Evolutionary conservation across 345 rosid species (phyloP).

Genomic region (Schrenkiella parvula): DNA sequence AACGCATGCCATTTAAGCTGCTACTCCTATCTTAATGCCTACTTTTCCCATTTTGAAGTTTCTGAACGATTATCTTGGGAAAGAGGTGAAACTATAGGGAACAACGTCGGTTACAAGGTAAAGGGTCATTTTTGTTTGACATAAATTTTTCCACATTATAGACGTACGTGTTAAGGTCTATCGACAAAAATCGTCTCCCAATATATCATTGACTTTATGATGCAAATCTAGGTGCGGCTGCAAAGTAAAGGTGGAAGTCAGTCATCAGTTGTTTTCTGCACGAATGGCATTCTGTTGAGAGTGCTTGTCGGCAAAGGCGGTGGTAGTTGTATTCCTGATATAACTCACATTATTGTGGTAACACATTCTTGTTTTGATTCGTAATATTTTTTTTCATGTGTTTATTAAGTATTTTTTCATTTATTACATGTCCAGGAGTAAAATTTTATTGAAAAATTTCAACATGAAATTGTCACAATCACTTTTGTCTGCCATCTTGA

Average conservation of each 20-base stretch:
- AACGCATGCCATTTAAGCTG: neutral
- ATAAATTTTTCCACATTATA: neutral
- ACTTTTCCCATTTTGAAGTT: conserved; percentile 44
- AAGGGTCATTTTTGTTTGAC: neutral
- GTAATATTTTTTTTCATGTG: neutral
- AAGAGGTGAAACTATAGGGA: conserved; percentile 78
- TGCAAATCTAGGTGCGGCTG: conserved; percentile 62
- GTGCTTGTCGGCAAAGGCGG: conserved; percentile 64
- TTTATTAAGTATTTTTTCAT: conserved; percentile 1
- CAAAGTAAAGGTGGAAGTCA: conserved; percentile 82
- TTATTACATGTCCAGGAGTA: too few relatives aligned
- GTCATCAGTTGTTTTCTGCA: conserved; percentile 88
- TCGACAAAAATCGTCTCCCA: neutral
- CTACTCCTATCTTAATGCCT: neutral
- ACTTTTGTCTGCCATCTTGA: conserved; percentile 2
- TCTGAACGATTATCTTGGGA: conserved; percentile 85
- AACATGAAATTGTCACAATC: neutral
- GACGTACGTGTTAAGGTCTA: neutral
- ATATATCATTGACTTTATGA: conserved; percentile 17
- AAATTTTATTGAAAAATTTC: neutral
- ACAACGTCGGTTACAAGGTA: conserved; percentile 92
- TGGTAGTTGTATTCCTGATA: conserved; percentile 47
- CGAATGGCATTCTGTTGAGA: conserved; percentile 85
- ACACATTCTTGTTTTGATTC: conserved; percentile 10
- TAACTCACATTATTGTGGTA: conserved; percentile 98